Evolutionary conservation across 2,329 filamentous ascomycete genomes (phyloP).

Genomic region (Cladosporium sp.): DNA sequence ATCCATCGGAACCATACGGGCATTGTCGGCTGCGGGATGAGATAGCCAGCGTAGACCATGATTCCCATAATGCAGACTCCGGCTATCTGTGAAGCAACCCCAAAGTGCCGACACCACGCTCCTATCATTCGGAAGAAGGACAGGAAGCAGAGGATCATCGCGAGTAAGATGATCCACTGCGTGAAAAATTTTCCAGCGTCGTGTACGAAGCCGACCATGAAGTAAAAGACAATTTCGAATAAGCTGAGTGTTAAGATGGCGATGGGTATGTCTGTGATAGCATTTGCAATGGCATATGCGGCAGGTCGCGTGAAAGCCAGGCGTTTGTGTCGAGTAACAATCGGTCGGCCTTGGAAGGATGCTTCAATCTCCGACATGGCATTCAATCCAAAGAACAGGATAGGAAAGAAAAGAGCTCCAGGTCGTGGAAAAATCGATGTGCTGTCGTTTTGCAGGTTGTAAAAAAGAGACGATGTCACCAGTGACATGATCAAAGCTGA

Average conservation of each 20-base stretch:
- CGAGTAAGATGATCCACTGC: slow-evolving; percentile 51
- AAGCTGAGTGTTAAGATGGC: slow-evolving; percentile 53
- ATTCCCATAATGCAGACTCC: slow-evolving; percentile 24
- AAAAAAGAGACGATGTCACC: slow-evolving; percentile 63
- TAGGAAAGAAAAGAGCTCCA: slow-evolving; percentile 60
- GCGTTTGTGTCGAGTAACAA: slow-evolving; percentile 41
- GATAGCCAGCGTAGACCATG: slow-evolving; percentile 14
- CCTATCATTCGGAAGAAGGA: slow-evolving; percentile 40
- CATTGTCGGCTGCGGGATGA: slow-evolving; percentile 28
- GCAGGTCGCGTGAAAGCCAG: slow-evolving; percentile 43
- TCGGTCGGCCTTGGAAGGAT: slow-evolving; percentile 45
- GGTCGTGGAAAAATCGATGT: slow-evolving; percentile 60
- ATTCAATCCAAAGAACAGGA: slow-evolving; percentile 58
- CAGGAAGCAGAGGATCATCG: slow-evolving; percentile 43
- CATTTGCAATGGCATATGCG: slow-evolving; percentile 51
- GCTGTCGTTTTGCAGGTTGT: slow-evolving; percentile 55
- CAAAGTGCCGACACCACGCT: slow-evolving; percentile 27
- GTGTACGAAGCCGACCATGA: slow-evolving; percentile 55
- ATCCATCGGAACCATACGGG: slow-evolving; percentile 18
- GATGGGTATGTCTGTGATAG: slow-evolving; percentile 49
- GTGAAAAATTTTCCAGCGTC: slow-evolving; percentile 57
- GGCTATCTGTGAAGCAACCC: slow-evolving; percentile 27
- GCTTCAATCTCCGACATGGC: slow-evolving; percentile 63
- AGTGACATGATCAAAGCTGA: slow-evolving; percentile 56
- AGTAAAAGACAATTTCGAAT: slow-evolving; percentile 59